These are phyloP conservation scores for Pseudogymnoascus pannorum DNA, from an alignment of 2,329 filamentous ascomycete genomes.

Conservation along the genomic window DNA sequence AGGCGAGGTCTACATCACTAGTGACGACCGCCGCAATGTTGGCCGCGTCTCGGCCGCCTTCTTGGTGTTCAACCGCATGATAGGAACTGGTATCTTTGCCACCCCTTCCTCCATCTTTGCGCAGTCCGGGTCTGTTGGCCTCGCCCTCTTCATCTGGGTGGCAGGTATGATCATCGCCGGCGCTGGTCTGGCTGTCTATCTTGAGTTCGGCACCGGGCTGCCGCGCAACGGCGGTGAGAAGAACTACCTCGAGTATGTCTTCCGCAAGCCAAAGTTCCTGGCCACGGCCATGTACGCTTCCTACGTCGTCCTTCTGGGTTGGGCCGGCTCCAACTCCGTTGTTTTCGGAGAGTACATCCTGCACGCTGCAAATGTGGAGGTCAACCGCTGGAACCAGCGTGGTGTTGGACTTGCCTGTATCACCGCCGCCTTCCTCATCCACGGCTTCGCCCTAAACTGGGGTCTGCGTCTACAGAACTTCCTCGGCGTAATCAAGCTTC, in stretches of 20 bases:
- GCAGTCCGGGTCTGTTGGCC: conserved; percentile 52
- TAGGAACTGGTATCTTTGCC: conserved; percentile 61
- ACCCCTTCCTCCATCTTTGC: conserved; percentile 52
- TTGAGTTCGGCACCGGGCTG: conserved; percentile 59
- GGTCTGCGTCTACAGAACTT: conserved; percentile 60
- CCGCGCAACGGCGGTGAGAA: conserved; percentile 60
- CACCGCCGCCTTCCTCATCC: conserved; percentile 57
- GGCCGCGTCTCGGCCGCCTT: conserved; percentile 48
- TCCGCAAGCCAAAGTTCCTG: conserved; percentile 52
- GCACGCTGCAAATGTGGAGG: conserved; percentile 54
- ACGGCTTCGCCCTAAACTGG: conserved; percentile 57
- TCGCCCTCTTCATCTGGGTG: conserved; percentile 57
- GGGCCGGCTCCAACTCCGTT: conserved; percentile 60
- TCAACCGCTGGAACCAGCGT: conserved; percentile 60
- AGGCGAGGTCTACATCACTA: conserved; percentile 15
- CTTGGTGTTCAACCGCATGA: conserved; percentile 58
- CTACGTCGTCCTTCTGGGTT: conserved; percentile 57
- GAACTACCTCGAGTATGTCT: conserved; percentile 61
- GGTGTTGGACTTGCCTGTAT: conserved; percentile 60
- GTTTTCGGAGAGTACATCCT: conserved; percentile 66
- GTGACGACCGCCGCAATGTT: conserved; percentile 40
- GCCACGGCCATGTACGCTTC: conserved; percentile 53
- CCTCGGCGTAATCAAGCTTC: conserved; percentile 58
- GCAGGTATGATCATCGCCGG: conserved; percentile 53
- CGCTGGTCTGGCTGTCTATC: conserved; percentile 56